Conservation (phyloP, 1,284 basidiomycete species). For the Erythrobasidium hasegawianum region DNA sequence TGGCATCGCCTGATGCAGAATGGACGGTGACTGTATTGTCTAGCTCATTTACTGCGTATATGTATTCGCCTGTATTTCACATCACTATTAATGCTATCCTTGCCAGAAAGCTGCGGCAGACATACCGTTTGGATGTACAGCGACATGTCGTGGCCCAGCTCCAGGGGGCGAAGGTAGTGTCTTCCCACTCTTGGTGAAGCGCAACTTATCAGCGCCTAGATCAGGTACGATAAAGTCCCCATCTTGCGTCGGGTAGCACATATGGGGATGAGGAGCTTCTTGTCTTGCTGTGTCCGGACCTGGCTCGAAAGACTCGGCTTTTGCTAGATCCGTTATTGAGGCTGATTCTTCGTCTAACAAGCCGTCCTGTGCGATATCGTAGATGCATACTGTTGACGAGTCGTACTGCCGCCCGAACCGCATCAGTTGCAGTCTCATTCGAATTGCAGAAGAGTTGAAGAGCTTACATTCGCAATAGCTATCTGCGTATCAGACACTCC, state of each 20-base stretch:
- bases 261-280: constrained; percentile 32
- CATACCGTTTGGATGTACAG: constrained; percentile 18
- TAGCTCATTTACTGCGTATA: constrained; percentile 24
- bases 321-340: not conserved
- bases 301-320: constrained; percentile 1
- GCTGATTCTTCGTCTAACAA: not conserved
- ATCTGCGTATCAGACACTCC: constrained; percentile 15
- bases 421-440: not conserved
- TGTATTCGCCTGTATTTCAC: not conserved
- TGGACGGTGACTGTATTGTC: constrained; percentile 21
- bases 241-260: not conserved
- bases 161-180: constrained; percentile 1
- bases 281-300: constrained; percentile 27
- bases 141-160: constrained; percentile 31
- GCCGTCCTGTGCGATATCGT: constrained; percentile 6
- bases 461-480: constrained; percentile 32
- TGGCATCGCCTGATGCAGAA: not conserved
- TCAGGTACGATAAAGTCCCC: constrained; percentile 20
- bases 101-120: too few relatives aligned
- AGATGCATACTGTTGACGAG: constrained; percentile 15
- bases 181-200: not conserved
- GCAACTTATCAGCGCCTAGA: constrained; percentile 22
- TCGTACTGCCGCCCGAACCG: constrained; percentile 15
- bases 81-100: too few relatives aligned
- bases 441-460: not conserved